A percentile compares a stretch with the other conserved stretches of the same genome.
Conservation (phyloP, 768 basidiomycete species). For the Naematelia encephala region DNA sequence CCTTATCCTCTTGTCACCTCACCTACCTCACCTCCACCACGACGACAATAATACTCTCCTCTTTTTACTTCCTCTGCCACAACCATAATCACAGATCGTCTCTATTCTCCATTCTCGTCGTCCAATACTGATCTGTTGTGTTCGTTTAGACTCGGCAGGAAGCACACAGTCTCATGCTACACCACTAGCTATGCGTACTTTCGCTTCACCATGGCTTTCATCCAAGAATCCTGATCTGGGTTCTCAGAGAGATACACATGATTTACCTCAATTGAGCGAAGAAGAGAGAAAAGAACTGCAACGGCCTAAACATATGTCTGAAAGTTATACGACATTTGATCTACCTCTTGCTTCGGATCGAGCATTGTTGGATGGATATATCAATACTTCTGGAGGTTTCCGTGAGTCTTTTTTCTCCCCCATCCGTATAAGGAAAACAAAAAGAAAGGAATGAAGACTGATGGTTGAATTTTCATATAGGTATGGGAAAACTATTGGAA, state of each 20-base stretch:
- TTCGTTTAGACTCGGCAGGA: constrained; percentile 20
- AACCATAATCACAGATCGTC: neutral
- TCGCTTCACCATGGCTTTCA: constrained; percentile 35
- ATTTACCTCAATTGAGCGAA: constrained; percentile 10
- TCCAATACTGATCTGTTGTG: constrained; percentile 5
- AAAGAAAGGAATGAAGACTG: constrained; percentile 36
- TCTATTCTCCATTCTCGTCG: too few relatives aligned
- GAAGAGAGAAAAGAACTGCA: constrained; percentile 20
- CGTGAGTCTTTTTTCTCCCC: constrained; percentile 23
- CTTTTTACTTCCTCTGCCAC: neutral
- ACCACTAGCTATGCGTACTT: constrained; percentile 39
- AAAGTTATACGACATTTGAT: constrained; percentile 47
- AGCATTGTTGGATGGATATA: constrained; percentile 39
- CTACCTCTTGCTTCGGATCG: constrained; percentile 39
- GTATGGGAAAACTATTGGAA: constrained; percentile 48
- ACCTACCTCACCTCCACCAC: neutral
- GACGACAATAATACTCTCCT: neutral
- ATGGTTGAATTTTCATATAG: constrained; percentile 6
- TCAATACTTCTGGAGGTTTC: constrained; percentile 42
- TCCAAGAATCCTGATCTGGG: constrained; percentile 34
- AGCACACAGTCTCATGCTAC: constrained; percentile 26
- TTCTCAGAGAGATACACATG: constrained; percentile 7
- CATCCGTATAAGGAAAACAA: neutral
- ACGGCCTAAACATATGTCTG: constrained; percentile 44
- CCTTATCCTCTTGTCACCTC: neutral